phyloP scores from a whole-genome alignment of 148 eudicot genomes.

The Dianthus caryophyllus region DNA sequence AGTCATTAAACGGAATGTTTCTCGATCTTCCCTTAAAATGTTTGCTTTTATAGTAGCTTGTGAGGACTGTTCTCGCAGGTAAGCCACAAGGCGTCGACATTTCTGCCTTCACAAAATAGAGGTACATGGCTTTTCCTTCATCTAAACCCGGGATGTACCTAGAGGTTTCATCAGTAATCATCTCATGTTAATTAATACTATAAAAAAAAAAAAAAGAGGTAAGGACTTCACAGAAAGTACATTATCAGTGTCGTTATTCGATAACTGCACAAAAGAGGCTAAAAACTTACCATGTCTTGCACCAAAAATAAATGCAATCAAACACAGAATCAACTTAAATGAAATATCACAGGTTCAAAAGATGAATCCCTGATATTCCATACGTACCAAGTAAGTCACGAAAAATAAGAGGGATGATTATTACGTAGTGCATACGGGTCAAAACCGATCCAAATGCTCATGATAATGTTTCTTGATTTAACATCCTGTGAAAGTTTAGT shows the following conservation, averaged over 20 bases:
- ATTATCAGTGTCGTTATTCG: not conserved
- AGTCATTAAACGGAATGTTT: constrained; percentile 38
- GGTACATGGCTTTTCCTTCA: constrained; percentile 70
- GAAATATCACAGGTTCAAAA: not conserved
- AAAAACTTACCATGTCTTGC: constrained; percentile 3
- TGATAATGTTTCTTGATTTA: constrained; percentile 17
- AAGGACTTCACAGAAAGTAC: not conserved
- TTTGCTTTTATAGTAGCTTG: constrained; percentile 68
- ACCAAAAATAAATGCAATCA: not conserved
- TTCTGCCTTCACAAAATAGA: constrained; percentile 69
- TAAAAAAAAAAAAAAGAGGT: too few species aligned
- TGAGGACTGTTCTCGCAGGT: constrained; percentile 57
- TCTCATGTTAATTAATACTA: not conserved
- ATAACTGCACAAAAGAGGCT: not conserved
- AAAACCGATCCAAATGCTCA: constrained; percentile 13
- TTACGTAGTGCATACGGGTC: constrained; percentile 12
- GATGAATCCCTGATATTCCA: not conserved
- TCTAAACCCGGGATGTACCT: constrained; percentile 56
- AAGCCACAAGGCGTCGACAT: constrained; percentile 65
- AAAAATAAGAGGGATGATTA: not conserved
- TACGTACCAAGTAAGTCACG: not conserved
- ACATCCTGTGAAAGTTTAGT: constrained; percentile 14
- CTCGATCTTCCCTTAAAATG: constrained; percentile 50
- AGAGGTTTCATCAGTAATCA: not conserved
- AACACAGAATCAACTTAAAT: constrained; percentile 15